Evolutionary conservation across 805 yeast genomes (phyloP).

Genomic region (Torulaspora gathmanii): DNA sequence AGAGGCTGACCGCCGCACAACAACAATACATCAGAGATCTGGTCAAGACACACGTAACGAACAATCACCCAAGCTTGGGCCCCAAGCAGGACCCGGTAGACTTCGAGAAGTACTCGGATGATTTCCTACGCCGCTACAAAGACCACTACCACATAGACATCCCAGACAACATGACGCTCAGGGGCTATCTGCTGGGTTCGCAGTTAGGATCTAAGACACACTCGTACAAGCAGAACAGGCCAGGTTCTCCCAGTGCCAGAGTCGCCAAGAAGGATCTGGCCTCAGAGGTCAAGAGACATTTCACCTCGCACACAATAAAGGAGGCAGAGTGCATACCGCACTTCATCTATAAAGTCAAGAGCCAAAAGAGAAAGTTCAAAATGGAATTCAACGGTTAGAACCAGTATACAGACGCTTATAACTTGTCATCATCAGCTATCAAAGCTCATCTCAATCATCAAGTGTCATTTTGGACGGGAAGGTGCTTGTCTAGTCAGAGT

Average conservation of each 20-base stretch:
- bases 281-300: slow-evolving; percentile 60
- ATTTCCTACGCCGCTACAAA: slow-evolving; percentile 65
- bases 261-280: slow-evolving; percentile 59
- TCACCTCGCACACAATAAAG: slow-evolving; percentile 51
- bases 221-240: slow-evolving; percentile 26
- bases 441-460: not conserved
- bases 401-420: not conserved
- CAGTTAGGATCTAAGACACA: slow-evolving; percentile 69
- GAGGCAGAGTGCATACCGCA: slow-evolving; percentile 86
- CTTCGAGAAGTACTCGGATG: slow-evolving; percentile 58
- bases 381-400: slow-evolving; percentile 34
- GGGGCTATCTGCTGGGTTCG: slow-evolving; percentile 66
- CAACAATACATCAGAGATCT: slow-evolving; percentile 64
- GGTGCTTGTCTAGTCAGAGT: not conserved
- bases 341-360: slow-evolving; percentile 78
- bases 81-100: slow-evolving; percentile 57
- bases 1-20: slow-evolving; percentile 52
- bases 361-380: slow-evolving; percentile 50
- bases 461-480: slow-evolving; percentile 1
- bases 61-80: slow-evolving; percentile 64
- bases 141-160: slow-evolving; percentile 51
- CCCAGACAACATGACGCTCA: slow-evolving; percentile 58
- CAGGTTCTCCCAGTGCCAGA: slow-evolving; percentile 35
- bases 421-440: not conserved
- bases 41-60: slow-evolving; percentile 61